Conservation (phyloP, 2,329 filamentous ascomycete species). For the Aspergillus chevalieri region DNA sequence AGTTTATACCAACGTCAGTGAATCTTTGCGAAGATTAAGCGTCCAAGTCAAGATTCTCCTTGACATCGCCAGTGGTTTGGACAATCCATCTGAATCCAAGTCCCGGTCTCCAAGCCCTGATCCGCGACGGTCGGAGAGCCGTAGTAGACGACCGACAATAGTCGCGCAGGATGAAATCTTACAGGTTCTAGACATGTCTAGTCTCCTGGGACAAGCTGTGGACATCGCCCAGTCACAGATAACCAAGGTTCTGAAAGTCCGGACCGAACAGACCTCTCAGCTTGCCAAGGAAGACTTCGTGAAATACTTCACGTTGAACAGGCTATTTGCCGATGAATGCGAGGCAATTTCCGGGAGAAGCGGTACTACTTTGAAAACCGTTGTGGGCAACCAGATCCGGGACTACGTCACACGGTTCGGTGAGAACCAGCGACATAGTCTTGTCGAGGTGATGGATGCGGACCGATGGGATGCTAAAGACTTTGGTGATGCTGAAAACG, state of each 20-base stretch:
- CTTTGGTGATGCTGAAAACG: slow-evolving; percentile 50
- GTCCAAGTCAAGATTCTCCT: slow-evolving; percentile 92
- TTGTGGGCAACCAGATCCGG: slow-evolving; percentile 58
- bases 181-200: slow-evolving; percentile 60
- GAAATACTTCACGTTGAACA: slow-evolving; percentile 57
- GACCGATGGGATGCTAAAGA: slow-evolving; percentile 62
- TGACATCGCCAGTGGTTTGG: slow-evolving; percentile 69
- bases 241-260: slow-evolving; percentile 58
- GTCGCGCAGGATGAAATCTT: slow-evolving; percentile 54
- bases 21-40: slow-evolving; percentile 75
- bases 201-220: slow-evolving; percentile 59
- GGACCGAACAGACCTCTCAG: slow-evolving; percentile 54
- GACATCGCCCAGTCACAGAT: slow-evolving; percentile 61
- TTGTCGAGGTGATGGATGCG: slow-evolving; percentile 54
- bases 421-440: slow-evolving; percentile 51
- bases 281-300: slow-evolving; percentile 54
- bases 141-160: slow-evolving; percentile 20
- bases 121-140: slow-evolving; percentile 37
- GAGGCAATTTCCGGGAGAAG: slow-evolving; percentile 60
- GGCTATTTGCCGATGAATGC: slow-evolving; percentile 61
- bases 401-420: slow-evolving; percentile 56
- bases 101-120: slow-evolving; percentile 47
- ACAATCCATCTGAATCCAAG: slow-evolving; percentile 37
- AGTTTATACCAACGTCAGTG: slow-evolving; percentile 81
- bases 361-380: slow-evolving; percentile 53